Evolutionary conservation across 2,329 filamentous ascomycete genomes (phyloP), one percentile per base, ranked within the genome.

Genomic region (Grosmannia clavigera): DNA sequence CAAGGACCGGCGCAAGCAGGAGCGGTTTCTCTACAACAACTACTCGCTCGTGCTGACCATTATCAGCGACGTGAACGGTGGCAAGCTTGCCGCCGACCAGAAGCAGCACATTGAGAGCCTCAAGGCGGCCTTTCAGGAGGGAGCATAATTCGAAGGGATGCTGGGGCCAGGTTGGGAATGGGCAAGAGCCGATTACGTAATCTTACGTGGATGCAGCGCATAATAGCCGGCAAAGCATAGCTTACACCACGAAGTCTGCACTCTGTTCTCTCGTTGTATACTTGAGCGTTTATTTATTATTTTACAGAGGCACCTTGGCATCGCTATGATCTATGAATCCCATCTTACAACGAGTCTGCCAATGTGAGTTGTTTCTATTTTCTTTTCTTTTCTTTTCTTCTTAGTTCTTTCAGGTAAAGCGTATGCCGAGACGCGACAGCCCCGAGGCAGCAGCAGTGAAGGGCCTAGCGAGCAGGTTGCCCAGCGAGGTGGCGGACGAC

Each of bases 1-100:
- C 25, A 74, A 79, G 1, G 92, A 96, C 68, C 80, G 82, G 64
- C 83, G 90, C 69, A 95, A 95, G 74, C 80, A 87, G 65, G 87
- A 92, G 66, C 79, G 94, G 53, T 97, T 97, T 69, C 72, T 99
- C 67, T 94, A 88, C 70, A 99, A 97, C 70, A 99, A 99, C 71
- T 97, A 95, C 72, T 95, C 90, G 59, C 78, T 99, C 64, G 82
- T 99, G n/a, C 78, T 90, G 67, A 96, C 94, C 12, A 96, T 99
- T 63, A 88, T 99, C 64, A 84, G 87, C 68, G 87, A 92, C 67
- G 80, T 83, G 5, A 58, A 63, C 55, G 78, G 80, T 12, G 90
- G 90, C 4, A 89, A 88, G 70, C 71, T 92, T 68, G 83, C 87
- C 1, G 75, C 76, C 29, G 91, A 96, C 68, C 85, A 92, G 71